phyloP scores from a whole-genome alignment of 768 basidiomycete genomes.

The Tylopilus sp. region DNA sequence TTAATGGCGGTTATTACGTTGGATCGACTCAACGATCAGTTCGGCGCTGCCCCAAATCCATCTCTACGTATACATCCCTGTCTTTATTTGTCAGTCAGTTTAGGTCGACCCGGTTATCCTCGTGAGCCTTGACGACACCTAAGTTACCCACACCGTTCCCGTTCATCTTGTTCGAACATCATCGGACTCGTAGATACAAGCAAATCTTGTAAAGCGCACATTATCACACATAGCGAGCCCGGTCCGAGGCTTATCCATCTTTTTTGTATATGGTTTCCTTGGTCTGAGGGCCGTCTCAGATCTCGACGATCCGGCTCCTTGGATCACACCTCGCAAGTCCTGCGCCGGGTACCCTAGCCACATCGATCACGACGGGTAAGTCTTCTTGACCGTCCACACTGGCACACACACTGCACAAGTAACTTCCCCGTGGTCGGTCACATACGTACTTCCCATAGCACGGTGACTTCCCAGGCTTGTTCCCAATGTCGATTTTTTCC shows the following conservation, averaged over 20 bases:
- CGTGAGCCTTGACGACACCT: too few relatives aligned
- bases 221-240: too few relatives aligned
- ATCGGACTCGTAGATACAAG: too few relatives aligned
- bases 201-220: too few relatives aligned
- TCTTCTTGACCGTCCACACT: not conserved
- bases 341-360: constrained; percentile 27
- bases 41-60: too few relatives aligned
- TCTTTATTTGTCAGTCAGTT: too few relatives aligned
- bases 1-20: too few relatives aligned
- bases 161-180: too few relatives aligned
- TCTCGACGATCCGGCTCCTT: constrained; percentile 34
- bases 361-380: constrained; percentile 7
- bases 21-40: too few relatives aligned
- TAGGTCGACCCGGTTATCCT: too few relatives aligned
- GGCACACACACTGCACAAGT: constrained; percentile 11
- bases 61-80: too few relatives aligned
- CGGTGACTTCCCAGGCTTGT: constrained; percentile 33
- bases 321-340: constrained; percentile 41
- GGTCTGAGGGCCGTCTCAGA: constrained; percentile 33
- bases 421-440: constrained; percentile 29
- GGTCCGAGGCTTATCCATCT: constrained; percentile 35
- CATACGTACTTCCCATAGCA: constrained; percentile 36
- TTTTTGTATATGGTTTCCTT: constrained; percentile 39
- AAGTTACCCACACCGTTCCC: too few relatives aligned
- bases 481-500: constrained; percentile 31